Percentiles rank a stretch among this genome's conserved stretches.
phyloP scores from a whole-genome alignment of 202 grass and related monocot species.

The Carex sylvatica region DNA sequence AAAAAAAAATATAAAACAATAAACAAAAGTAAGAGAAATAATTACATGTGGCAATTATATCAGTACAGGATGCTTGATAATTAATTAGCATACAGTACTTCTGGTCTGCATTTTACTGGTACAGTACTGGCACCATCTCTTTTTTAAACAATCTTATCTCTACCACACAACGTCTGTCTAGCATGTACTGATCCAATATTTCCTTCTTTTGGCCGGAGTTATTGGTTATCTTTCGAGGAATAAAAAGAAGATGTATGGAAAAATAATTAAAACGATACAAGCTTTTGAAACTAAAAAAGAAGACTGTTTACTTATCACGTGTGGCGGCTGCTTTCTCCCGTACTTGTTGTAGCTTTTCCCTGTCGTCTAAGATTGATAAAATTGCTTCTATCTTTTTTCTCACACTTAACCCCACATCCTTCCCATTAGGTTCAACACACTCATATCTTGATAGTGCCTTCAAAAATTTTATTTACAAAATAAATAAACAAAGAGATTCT shows the following conservation, averaged over 20 bases:
- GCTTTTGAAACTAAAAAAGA: not conserved
- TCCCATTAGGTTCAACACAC: constrained; percentile 64
- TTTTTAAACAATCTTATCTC: not conserved
- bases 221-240: not conserved
- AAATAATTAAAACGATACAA: not conserved
- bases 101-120: not conserved
- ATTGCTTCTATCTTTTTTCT: constrained; percentile 65
- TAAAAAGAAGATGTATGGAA: not conserved
- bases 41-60: not conserved
- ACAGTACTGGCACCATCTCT: not conserved
- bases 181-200: too few species aligned
- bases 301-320: constrained; percentile 52
- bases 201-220: not conserved
- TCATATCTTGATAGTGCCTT: constrained; percentile 54
- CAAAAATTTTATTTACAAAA: constrained; percentile 11
- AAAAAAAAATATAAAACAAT: constrained; percentile 7
- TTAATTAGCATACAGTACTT: not conserved
- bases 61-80: not conserved
- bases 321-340: constrained; percentile 58
- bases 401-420: constrained; percentile 65
- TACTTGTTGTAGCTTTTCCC: constrained; percentile 65
- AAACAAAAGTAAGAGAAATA: not conserved
- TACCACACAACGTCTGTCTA: too few species aligned
- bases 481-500: not conserved
- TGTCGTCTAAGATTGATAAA: constrained; percentile 58